Base-by-base conservation (phyloP, 2,329 filamentous ascomycete species). In the Nothomitra cinnamomea region DNA sequence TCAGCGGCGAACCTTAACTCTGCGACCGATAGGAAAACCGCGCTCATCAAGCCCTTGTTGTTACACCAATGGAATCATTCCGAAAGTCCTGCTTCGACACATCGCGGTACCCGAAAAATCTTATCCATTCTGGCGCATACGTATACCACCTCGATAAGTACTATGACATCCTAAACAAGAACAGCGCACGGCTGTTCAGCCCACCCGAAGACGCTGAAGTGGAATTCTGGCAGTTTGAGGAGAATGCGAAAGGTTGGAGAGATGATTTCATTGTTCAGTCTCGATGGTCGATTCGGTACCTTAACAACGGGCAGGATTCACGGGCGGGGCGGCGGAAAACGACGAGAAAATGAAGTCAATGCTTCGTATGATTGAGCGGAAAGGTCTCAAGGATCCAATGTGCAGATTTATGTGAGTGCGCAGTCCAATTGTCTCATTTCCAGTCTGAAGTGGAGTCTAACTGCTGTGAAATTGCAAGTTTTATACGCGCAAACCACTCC, bases 391-490 rank as follows among this genome's bases (percentile, higher is more conserved):
- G 15, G 60, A 61, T 54, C 58, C 59, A 17, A 19, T 43, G 50
- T 61, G 56, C 47, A 60, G 59, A 56, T 61, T 58, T 47, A 19
- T 61, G 60, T 61, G 55, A 53, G 57, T 52, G 17, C 17, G n/a
- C n/a, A n/a, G n/a, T n/a, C n/a, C n/a, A n/a, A n/a, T n/a, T n/a
- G n/a, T n/a, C 3, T 2, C 6, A 21, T 21, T 15, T 3, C 12
- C 7, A 21, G 4, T 7, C 17, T 19, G 3, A 22, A 5, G 41
- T 22, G 41, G n/a, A 17, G 6, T 7, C 8, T 19, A 21, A 3
- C 4, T 17, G 17, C 41, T 38, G 15, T 7, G 7, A 38, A 2
- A 8, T 52, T 22, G 17, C 17, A 43, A 62, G 61, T 25, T 62
- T 62, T 50, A 17, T 61, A 1, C 53, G 54, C 51, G 60, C 61